Evolutionary conservation across 2,329 filamentous ascomycete species (phyloP), one percentile per base, ranked within the genome.

Genomic region (Juglanconis sp.): DNA sequence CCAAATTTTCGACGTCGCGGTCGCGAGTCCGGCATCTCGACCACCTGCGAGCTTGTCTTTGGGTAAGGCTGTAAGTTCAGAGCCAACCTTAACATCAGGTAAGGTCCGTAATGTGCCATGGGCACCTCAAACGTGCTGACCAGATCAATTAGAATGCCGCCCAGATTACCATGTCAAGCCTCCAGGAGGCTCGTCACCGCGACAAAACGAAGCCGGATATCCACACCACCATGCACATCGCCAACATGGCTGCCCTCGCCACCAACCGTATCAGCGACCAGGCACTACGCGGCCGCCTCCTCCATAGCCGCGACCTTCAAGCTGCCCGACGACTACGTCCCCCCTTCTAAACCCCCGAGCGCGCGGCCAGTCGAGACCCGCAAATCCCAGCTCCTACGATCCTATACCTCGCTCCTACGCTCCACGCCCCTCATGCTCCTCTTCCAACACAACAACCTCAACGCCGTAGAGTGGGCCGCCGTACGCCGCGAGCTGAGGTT

Each of bases 341-440:
- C 83, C 77, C 85, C 87, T 0, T 89, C 87, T 1, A 92, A 97
- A 74, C 94, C 93, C 3, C 92, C 91, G 4, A 96, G 91, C 57
- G 89, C 96, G 72, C 91, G 94, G 72, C 89, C 88, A 24, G 85
- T 93, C 51, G 90, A 96, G 72, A 89, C 89, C 69, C 89, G 94
- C 73, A 96, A 98, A 78, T 89, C 92, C 15, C 95, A 99, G 76
- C 82, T 98, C 62, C 81, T 87, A 61, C 87, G 93, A 60, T 87
- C 90, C 68, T 97, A 97, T 77, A 91, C 93, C 55, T 95, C 93
- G 51, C 80, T 96, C 63, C 85, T 97, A 61, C 91, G 91, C 62
- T 92, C 92, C 30, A 89, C 91, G 10, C 92, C 93, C 46, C 76
- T 97, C 63, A 88, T 96, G 67, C 83, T 97, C 61, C 82, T 97